Evolutionary conservation across 2,329 filamentous ascomycete species (phyloP).

Genomic region (Colletotrichum viniferum): DNA sequence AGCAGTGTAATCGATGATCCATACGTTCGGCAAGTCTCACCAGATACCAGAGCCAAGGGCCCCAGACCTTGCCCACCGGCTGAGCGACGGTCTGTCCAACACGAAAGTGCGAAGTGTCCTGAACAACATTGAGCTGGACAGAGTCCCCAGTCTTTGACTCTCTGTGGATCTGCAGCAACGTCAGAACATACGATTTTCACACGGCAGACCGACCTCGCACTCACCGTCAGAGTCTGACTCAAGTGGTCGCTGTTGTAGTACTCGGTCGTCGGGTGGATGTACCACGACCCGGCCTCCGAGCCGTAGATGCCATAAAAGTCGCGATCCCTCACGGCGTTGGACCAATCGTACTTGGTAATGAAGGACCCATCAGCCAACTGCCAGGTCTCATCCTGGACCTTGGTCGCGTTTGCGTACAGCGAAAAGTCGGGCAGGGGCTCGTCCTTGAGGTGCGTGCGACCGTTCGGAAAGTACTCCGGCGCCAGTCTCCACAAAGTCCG

Average conservation of each 20-base stretch:
- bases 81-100: slow-evolving; percentile 10
- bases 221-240: slow-evolving; percentile 17
- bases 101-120: slow-evolving; percentile 20
- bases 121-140: slow-evolving; percentile 18
- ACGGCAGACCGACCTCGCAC: neutral
- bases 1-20: neutral
- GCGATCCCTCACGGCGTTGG: slow-evolving; percentile 18
- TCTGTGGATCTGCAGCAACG: neutral
- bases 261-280: slow-evolving; percentile 15
- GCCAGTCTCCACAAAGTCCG: slow-evolving; percentile 16
- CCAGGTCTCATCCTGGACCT: slow-evolving; percentile 22
- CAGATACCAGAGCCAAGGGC: slow-evolving; percentile 21
- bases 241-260: slow-evolving; percentile 18
- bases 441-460: slow-evolving; percentile 16
- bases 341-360: slow-evolving; percentile 22
- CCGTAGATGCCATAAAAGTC: slow-evolving; percentile 21
- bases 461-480: slow-evolving; percentile 13
- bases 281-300: slow-evolving; percentile 13
- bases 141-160: slow-evolving; percentile 20
- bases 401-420: slow-evolving; percentile 16
- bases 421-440: slow-evolving; percentile 20
- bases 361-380: slow-evolving; percentile 15
- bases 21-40: neutral
- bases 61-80: slow-evolving; percentile 15
- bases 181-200: neutral